These are phyloP conservation scores for Lindgomyces ingoldianus DNA, from an alignment of 495 filamentous ascomycete genomes.

Conservation along the genomic window DNA sequence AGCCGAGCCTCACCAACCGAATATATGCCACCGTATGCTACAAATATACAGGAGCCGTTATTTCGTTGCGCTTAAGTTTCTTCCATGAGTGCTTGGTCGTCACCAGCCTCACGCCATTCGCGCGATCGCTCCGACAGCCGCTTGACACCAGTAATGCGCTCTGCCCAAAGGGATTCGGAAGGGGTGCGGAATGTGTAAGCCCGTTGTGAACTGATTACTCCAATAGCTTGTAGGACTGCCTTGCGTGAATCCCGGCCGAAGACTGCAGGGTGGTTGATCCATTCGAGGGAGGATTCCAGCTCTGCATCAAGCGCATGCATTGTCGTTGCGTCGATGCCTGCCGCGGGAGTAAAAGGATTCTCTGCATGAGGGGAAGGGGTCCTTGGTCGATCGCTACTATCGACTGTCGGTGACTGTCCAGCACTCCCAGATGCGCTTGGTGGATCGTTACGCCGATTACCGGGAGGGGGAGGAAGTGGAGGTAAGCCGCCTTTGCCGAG, in stretches of 20 bases:
- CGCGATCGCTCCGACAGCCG: slow-evolving; percentile 73
- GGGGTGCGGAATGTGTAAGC: slow-evolving; percentile 91
- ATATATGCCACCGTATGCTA: background rate
- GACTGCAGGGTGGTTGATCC: slow-evolving; percentile 96
- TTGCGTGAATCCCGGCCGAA: slow-evolving; percentile 95
- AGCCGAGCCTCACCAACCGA: background rate
- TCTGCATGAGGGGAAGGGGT: slow-evolving; percentile 54
- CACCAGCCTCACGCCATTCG: slow-evolving; percentile 84
- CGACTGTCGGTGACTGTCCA: slow-evolving; percentile 33
- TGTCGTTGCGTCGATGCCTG: slow-evolving; percentile 73
- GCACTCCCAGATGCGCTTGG: slow-evolving; percentile 27
- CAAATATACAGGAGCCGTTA: background rate
- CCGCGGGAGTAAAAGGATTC: slow-evolving; percentile 63
- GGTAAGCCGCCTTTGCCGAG: slow-evolving; percentile 93
- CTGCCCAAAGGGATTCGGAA: slow-evolving; percentile 82
- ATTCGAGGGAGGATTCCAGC: slow-evolving; percentile 90
- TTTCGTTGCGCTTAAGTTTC: slow-evolving; percentile 58
- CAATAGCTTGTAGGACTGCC: slow-evolving; percentile 93
- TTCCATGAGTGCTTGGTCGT: slow-evolving; percentile 78
- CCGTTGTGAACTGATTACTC: slow-evolving; percentile 90
- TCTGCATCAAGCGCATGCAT: slow-evolving; percentile 88
- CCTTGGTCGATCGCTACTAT: slow-evolving; percentile 36
- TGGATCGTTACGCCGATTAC: slow-evolving; percentile 42
- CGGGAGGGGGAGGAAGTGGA: slow-evolving; percentile 74
- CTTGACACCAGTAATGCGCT: slow-evolving; percentile 74